Conservation (phyloP, 768 basidiomycete species). For the Mycena filopes region DNA sequence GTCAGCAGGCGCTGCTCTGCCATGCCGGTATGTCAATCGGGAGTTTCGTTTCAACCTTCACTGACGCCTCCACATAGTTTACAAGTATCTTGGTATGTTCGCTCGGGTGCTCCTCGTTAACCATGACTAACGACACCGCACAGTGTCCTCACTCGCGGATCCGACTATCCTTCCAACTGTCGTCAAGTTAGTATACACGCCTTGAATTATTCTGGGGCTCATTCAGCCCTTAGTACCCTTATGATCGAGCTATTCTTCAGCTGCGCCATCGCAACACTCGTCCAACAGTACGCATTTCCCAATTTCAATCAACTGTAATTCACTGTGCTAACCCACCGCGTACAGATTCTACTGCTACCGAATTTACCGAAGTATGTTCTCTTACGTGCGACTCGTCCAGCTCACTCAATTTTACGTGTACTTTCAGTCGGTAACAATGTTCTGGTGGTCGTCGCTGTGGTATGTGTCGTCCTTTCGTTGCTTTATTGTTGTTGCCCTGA, state of each 20-base stretch:
- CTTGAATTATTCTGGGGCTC: neutral
- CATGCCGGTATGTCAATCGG: too few relatives aligned
- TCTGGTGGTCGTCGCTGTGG: too few relatives aligned
- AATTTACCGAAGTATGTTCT: conserved; percentile 1
- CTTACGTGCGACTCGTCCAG: too few relatives aligned
- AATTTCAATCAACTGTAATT: neutral
- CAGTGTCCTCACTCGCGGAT: neutral
- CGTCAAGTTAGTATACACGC: neutral
- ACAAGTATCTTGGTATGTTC: conserved; percentile 7
- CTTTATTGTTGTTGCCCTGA: too few relatives aligned
- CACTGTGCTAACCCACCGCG: too few relatives aligned
- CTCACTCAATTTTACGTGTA: too few relatives aligned
- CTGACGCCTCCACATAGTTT: too few relatives aligned
- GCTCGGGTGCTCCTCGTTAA: too few relatives aligned
- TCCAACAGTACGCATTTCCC: neutral
- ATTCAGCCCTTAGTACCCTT: neutral
- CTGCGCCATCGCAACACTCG: conserved; percentile 5
- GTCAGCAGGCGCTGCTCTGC: conserved; percentile 3
- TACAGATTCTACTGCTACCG: conserved; percentile 16
- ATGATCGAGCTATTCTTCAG: conserved; percentile 19
- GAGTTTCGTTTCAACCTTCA: too few relatives aligned
- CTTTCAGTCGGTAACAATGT: conserved; percentile 1
- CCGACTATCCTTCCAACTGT: neutral
- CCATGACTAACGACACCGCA: neutral
- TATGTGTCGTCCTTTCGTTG: too few relatives aligned